Conservation (phyloP, 2,329 filamentous ascomycete species). For the Diatrype stigma region DNA sequence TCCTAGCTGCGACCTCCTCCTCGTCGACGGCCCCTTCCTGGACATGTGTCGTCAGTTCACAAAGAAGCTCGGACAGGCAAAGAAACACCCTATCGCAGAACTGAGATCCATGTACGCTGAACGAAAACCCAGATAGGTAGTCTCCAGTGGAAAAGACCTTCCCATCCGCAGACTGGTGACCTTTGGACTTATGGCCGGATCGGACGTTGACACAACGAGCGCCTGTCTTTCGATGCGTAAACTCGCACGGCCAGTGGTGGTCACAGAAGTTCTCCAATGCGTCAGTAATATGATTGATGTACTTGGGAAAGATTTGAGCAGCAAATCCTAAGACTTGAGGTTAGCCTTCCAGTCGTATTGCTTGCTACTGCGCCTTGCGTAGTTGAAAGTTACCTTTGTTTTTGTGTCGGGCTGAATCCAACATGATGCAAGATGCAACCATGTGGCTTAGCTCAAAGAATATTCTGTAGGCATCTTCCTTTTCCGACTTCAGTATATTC, state of each 20-base stretch:
- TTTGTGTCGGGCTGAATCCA: conserved; percentile 38
- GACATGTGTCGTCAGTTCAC: conserved; percentile 7
- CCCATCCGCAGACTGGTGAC: conserved; percentile 40
- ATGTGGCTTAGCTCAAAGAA: conserved; percentile 42
- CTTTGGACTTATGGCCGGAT: conserved; percentile 32
- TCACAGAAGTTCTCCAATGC: conserved; percentile 41
- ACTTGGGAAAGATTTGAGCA: conserved; percentile 34
- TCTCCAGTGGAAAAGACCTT: conserved; percentile 37
- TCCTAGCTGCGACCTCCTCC: conserved; percentile 15
- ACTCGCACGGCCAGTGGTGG: conserved; percentile 43
- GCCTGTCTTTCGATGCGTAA: conserved; percentile 15
- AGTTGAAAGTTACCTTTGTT: conserved; percentile 22
- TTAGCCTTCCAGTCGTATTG: background rate
- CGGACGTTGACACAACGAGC: conserved; percentile 34
- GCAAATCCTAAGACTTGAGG: conserved; percentile 4
- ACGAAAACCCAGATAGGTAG: conserved; percentile 33
- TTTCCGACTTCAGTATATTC: background rate
- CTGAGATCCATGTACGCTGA: conserved; percentile 21
- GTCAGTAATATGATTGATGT: conserved; percentile 36
- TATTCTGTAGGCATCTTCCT: conserved; percentile 22
- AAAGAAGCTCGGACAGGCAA: conserved; percentile 24
- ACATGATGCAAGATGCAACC: conserved; percentile 47
- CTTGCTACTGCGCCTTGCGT: too few species aligned
- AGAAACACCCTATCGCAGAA: conserved; percentile 23
- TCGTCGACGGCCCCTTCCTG: conserved; percentile 5